Base-by-base conservation (phyloP, 352 stramenopile species). In the Globisporangium barbulae region DNA sequence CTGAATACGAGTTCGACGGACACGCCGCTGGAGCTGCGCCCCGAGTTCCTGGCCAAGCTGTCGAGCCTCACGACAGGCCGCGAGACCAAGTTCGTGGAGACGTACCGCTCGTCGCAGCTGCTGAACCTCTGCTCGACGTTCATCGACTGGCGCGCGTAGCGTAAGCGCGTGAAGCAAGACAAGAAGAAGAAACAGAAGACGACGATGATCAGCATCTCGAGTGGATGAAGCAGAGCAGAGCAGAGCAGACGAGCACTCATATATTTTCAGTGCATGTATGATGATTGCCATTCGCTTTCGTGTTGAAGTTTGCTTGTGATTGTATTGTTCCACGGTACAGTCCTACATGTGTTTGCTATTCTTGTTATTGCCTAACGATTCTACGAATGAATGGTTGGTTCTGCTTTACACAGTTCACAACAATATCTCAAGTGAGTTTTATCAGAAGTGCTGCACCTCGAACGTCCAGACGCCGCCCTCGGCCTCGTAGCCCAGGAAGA, bases 91-190 rank as follows among this genome's bases (percentile, higher is more conserved):
- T 88, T 85, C 35, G 78, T 88, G 49, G 78, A 88, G 59, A 79
- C 74, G 49, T 88, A 79, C 57, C 72, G 76, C 37, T 74, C 72
- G n/a, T 82, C 59, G 45, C 78, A 88, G 44, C 60, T 88, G 52
- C 76, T 83, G 64, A 71, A 75, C 21, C 62, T 88, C 49, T 88
- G 78, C 68, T 79, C 76, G 39, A 81, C 76, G 48, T 88, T 85
- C 48, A 79, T 88, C 44, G 76, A 85, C 63, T 88, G 78, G 78
- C 76, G 78, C 53, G 72, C 72, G 64, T 85, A 81, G 56, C 55
- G 8, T 30, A 42, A 56, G 39, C 10, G 4, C 17, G n/a, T 28
- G 19, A 28, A 33, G 22, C 48, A 56, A 56, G 45, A 13, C 37
- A 15, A 50, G 19, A 59, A 28, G 47, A 15, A 50, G 47, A 42